Base-by-base conservation (phyloP, 2,329 filamentous ascomycete genomes). In the Diaporthe nobilis region DNA sequence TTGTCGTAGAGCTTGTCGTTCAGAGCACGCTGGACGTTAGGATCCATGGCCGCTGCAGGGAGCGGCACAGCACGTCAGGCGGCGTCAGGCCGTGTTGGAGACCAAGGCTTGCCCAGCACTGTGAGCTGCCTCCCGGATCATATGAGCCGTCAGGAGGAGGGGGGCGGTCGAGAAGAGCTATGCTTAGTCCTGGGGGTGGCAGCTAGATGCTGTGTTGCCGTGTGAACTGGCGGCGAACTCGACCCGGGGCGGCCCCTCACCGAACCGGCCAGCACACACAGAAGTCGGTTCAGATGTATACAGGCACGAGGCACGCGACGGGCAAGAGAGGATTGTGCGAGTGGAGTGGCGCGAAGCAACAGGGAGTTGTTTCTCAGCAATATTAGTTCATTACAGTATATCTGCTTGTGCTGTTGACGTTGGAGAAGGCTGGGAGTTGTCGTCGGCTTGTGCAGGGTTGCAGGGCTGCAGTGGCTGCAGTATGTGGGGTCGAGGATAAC, bases 1-100 rank as follows among this genome's bases (percentile, higher is more conserved):
- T 97, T 98, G 84, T 99, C 97, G 85, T 99, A 99, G 83, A 98
- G 93, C 91, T 98, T 99, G 87, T 99, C 97, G 84, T 97, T 98
- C 83, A 99, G 89, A 79, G 96, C 91, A 80, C 96, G 94, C 85
- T 97, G 95, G 83, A 98, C 95, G 83, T 92, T 93, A 82, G 91
- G 89, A 88, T 98, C 96, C 96, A 98, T 98, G 81, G 75, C 82
- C 81, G 72, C 37, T 60, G 13, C 61, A 53, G 31, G 13, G 49
- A 28, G 34, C 47, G 47, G 71, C 25, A 73, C 47, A 42, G 31
- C 31, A 13, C 47, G 22, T 68, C 65, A 42, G 28, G 31, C 31
- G 34, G 13, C 9, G 34, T 55, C 65, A 70, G 47, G 65, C 47
- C 34, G 34, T 47, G 47, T 25, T 17, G 31, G 63, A 68, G 63